phyloP scores from a whole-genome alignment of 169 alveolate species.

The Babesia caballi region DNA sequence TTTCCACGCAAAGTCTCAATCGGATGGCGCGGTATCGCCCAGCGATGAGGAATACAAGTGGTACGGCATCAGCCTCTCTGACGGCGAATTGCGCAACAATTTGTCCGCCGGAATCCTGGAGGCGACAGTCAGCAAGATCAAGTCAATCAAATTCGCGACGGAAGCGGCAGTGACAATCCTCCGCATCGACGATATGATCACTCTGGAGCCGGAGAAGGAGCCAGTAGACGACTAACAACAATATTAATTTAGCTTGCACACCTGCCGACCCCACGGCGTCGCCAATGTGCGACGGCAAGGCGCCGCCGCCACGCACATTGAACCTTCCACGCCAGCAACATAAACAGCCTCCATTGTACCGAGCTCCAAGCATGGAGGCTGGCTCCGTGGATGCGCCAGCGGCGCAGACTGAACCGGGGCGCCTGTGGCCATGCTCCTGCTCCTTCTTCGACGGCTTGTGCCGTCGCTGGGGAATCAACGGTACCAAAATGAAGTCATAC shows the following conservation, averaged over 20 bases:
- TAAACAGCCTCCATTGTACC: neutral
- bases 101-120: constrained; percentile 94
- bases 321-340: neutral
- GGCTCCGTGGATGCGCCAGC: neutral
- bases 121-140: constrained; percentile 92
- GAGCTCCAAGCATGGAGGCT: neutral
- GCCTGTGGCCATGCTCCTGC: constrained; percentile 9
- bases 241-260: neutral
- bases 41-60: constrained; percentile 66
- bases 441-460: neutral
- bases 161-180: constrained; percentile 99
- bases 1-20: constrained; percentile 89
- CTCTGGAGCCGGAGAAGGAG: constrained; percentile 86
- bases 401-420: neutral
- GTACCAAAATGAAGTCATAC: constrained; percentile 12
- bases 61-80: constrained; percentile 93
- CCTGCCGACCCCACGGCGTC: constrained; percentile 24
- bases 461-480: constrained; percentile 1
- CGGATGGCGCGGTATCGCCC: constrained; percentile 54
- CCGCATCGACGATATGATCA: constrained; percentile 96
- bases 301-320: neutral
- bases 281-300: neutral
- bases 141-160: constrained; percentile 94
- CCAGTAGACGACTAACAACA: constrained; percentile 74
- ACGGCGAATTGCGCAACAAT: constrained; percentile 93